Evolutionary conservation across 768 basidiomycete species (phyloP).

Genomic region (Hydnum rufescens): DNA sequence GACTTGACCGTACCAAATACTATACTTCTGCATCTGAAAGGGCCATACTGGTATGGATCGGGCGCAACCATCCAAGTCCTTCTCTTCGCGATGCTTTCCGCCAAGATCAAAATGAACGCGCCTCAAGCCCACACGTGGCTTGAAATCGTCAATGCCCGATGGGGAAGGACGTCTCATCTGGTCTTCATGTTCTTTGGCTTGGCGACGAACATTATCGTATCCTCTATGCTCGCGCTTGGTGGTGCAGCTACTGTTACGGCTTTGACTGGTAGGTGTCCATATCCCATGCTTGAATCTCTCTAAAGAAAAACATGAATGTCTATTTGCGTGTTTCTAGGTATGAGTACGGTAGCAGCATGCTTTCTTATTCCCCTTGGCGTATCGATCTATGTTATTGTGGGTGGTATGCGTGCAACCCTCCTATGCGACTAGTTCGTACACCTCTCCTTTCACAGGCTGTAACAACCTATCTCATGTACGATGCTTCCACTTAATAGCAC

Average conservation of each 20-base stretch:
- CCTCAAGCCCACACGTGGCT: constrained; percentile 78
- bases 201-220: constrained; percentile 83
- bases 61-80: constrained; percentile 28
- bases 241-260: constrained; percentile 68
- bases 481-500: constrained; percentile 28
- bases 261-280: constrained; percentile 31
- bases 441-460: background rate
- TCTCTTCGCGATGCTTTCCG: constrained; percentile 80
- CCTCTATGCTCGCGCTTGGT: constrained; percentile 61
- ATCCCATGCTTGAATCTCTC: background rate
- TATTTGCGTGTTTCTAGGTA: constrained; percentile 20
- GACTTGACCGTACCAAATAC: background rate
- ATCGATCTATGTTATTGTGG: constrained; percentile 70
- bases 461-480: background rate
- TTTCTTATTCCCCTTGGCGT: constrained; percentile 83
- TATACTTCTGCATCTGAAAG: no score
- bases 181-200: constrained; percentile 87
- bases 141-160: constrained; percentile 63
- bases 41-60: constrained; percentile 20
- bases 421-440: constrained; percentile 69
- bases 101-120: constrained; percentile 82
- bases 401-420: constrained; percentile 71
- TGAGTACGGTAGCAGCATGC: constrained; percentile 76
- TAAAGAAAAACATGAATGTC: background rate
- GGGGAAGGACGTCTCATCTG: constrained; percentile 62